Evolutionary conservation across 2,329 filamentous ascomycete species (phyloP).

Genomic region (Venturia nashicola): DNA sequence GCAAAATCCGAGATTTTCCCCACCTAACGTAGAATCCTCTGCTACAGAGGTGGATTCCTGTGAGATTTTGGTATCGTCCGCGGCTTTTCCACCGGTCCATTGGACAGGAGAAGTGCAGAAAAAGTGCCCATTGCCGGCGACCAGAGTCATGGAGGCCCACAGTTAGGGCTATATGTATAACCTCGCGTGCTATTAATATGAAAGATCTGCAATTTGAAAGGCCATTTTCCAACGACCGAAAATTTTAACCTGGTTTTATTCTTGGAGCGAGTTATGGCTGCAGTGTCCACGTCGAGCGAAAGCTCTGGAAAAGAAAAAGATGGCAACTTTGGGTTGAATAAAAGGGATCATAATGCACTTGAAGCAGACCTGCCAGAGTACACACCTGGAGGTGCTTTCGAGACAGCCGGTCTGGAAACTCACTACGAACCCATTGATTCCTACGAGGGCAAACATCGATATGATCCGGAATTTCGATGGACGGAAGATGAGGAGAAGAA

Average conservation of each 20-base stretch:
- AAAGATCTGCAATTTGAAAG: not conserved
- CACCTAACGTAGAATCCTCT: not conserved
- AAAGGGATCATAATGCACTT: not conserved
- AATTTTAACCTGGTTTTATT: not conserved
- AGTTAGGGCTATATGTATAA: not conserved
- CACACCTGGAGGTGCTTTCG: not conserved
- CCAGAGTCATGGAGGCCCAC: not conserved
- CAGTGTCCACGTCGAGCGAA: not conserved
- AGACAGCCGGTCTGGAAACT: constrained; percentile 12
- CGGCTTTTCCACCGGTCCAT: not conserved
- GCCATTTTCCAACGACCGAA: not conserved
- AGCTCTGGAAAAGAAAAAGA: not conserved
- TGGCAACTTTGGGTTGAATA: not conserved
- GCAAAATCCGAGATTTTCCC: not conserved
- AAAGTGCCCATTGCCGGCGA: not conserved
- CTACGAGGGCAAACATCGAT: constrained; percentile 49
- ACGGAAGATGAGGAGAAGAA: constrained; percentile 42
- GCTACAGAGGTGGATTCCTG: not conserved
- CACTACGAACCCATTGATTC: constrained; percentile 39
- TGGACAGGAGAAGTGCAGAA: not conserved
- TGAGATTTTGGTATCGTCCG: not conserved
- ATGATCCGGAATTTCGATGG: constrained; percentile 46
- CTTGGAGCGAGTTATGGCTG: not conserved
- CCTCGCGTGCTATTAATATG: not conserved
- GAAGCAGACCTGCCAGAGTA: not conserved